Evolutionary conservation across 768 basidiomycete genomes (phyloP).

Genomic region (Termitomyces sp.): DNA sequence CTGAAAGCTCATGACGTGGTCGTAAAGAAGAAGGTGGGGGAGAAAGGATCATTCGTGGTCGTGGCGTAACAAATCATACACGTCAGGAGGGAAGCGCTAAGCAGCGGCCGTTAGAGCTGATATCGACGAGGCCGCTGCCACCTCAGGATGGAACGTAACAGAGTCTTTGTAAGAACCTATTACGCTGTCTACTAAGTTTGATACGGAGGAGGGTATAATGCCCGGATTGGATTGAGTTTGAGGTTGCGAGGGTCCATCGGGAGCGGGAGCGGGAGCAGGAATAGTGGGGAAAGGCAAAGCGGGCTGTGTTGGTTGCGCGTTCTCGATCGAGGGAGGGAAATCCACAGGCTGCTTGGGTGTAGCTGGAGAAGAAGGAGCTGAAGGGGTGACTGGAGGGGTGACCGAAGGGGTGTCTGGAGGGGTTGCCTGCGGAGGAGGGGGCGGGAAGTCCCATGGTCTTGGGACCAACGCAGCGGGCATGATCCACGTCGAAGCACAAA

Average conservation of each 20-base stretch:
- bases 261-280: neutral
- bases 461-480: constrained; percentile 76
- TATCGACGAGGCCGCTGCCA: neutral
- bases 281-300: neutral
- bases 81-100: neutral
- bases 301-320: neutral
- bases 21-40: neutral
- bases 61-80: neutral
- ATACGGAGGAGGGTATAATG: neutral
- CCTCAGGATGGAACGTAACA: constrained; percentile 7
- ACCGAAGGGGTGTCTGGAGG: neutral
- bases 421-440: constrained; percentile 25
- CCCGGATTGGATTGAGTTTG: neutral
- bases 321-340: neutral
- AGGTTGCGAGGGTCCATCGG: neutral
- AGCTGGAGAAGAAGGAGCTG: constrained; percentile 3
- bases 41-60: neutral
- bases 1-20: neutral
- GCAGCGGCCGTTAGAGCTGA: neutral
- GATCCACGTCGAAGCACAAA: constrained; percentile 89
- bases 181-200: constrained; percentile 6
- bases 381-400: constrained; percentile 27
- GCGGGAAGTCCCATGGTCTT: constrained; percentile 74
- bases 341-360: neutral
- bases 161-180: constrained; percentile 11